A percentile compares a stretch with the other conserved stretches of the same genome.
Evolutionary conservation across 208 protist genomes (phyloP).

Genomic region (Trypanosoma platydactyli): DNA sequence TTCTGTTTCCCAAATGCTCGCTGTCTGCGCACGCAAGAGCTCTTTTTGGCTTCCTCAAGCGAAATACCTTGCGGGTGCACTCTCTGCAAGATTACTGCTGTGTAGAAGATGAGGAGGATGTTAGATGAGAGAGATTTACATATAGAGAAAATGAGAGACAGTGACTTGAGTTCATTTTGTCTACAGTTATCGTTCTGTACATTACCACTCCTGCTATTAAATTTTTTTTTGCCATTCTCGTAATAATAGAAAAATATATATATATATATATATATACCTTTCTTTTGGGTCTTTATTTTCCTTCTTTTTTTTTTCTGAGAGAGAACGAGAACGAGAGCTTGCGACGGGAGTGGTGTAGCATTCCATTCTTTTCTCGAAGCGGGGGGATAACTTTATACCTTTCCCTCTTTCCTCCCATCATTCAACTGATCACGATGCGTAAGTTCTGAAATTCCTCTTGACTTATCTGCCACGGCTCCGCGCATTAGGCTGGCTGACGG

Average conservation of each 20-base stretch:
- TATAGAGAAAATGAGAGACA: slow-evolving; percentile 9
- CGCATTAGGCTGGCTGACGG: too few relatives aligned
- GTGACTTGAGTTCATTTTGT: neutral
- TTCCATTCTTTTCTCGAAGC: too few relatives aligned
- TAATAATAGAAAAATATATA: neutral
- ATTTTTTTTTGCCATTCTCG: too few relatives aligned
- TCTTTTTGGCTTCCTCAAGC: slow-evolving; percentile 6
- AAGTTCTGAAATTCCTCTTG: too few relatives aligned
- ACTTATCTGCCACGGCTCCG: too few relatives aligned
- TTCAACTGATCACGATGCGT: too few relatives aligned
- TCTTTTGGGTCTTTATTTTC: slow-evolving; percentile 8
- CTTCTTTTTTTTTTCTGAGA: neutral
- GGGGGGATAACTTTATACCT: too few relatives aligned
- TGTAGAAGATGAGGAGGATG: neutral
- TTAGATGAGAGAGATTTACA: slow-evolving; percentile 7
- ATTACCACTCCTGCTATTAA: too few relatives aligned
- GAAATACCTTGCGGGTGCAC: slow-evolving; percentile 7
- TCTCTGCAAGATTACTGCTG: neutral
- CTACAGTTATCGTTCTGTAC: neutral
- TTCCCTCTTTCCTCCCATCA: too few relatives aligned
- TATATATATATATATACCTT: slow-evolving; percentile 13
- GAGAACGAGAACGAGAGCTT: too few relatives aligned
- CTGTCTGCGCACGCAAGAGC: slow-evolving; percentile 23
- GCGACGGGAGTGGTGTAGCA: too few relatives aligned
- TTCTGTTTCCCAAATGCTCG: slow-evolving; percentile 28